Evolutionary conservation across 2,329 filamentous ascomycete species (phyloP), one percentile per base, ranked within the genome.

Genomic region (Leptographium galeiforme): DNA sequence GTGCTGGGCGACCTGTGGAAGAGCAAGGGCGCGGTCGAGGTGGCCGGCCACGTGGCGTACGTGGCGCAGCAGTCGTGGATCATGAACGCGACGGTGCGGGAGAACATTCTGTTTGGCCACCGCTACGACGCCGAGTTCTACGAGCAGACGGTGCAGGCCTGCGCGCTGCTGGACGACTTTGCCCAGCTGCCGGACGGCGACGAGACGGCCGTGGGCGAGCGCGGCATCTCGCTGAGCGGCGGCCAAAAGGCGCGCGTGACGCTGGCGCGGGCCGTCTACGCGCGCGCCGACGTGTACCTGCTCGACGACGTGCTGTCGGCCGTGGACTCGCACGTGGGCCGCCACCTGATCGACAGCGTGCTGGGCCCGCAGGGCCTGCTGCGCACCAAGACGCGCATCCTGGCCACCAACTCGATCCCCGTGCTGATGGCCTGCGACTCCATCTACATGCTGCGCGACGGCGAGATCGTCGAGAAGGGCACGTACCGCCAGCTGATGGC

Each of bases 21-120:
- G 67, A 76, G 85, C 50, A 82, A 87, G 56, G 93, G 93, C 48
- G 77, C 87, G 57, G 91, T 96, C 5, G 76, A 86, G 53, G 76
- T 98, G 11, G 83, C 87, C 60, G 94, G 93, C 48, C 81, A 77
- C 33, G 79, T 89, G 43, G 93, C 93, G 1, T 98, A 97, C 66
- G 93, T 95, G 55, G 87, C 89, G 16, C 94, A 98, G 67, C 83
- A 87, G 62, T 75, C 89, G 19, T 98, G 94, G 93, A 87, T 98
- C 51, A 91, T 97, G 83, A 98, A 98, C 64, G 93, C 93, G 10
- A 95, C 87, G 34, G 90, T 98, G 54, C 88, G 89, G 62, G 93
- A 98, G 64, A 98, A 98, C 64, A 95, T 98, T 61, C 76, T 96
- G 6, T 98, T 98, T 63, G 93, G 93, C 2, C 89, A 98, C 69